These are phyloP conservation scores for Nasturtium officinale DNA, from an alignment of 345 rosid genomes.

Conservation along the genomic window DNA sequence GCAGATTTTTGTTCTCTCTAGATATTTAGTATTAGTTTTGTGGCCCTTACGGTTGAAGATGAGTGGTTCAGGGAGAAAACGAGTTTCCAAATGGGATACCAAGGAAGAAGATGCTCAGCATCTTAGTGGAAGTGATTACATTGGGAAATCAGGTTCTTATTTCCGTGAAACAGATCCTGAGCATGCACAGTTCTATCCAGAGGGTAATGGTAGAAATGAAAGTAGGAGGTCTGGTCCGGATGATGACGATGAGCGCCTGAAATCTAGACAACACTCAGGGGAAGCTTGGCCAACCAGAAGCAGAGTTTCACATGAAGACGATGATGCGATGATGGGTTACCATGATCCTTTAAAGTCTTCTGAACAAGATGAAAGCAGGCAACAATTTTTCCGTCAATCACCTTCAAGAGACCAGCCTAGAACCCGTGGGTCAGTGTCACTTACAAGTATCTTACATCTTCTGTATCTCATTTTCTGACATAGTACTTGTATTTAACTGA, in stretches of 20 bases:
- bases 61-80: conserved; percentile 67
- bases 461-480: not conserved
- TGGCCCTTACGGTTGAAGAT: conserved; percentile 40
- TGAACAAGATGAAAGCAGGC: conserved; percentile 78
- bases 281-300: conserved; percentile 57
- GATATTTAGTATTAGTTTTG: not conserved
- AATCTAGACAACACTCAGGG: conserved; percentile 48
- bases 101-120: conserved; percentile 57
- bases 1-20: not conserved
- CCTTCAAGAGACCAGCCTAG: conserved; percentile 63
- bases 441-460: not conserved
- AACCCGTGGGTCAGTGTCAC: conserved; percentile 52
- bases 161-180: conserved; percentile 55
- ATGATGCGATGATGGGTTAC: conserved; percentile 50
- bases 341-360: conserved; percentile 72
- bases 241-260: conserved; percentile 42
- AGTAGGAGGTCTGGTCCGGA: conserved; percentile 53
- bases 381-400: conserved; percentile 56
- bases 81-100: conserved; percentile 78
- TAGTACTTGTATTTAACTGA: conserved; percentile 19
- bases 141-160: conserved; percentile 48
- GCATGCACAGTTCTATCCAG: conserved; percentile 52
- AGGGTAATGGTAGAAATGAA: conserved; percentile 50
- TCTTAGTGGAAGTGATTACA: conserved; percentile 50
- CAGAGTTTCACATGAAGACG: conserved; percentile 57